These are phyloP conservation scores for Fomitopsis schrenkii DNA, from an alignment of 1,284 basidiomycete species.

Conservation along the genomic window DNA sequence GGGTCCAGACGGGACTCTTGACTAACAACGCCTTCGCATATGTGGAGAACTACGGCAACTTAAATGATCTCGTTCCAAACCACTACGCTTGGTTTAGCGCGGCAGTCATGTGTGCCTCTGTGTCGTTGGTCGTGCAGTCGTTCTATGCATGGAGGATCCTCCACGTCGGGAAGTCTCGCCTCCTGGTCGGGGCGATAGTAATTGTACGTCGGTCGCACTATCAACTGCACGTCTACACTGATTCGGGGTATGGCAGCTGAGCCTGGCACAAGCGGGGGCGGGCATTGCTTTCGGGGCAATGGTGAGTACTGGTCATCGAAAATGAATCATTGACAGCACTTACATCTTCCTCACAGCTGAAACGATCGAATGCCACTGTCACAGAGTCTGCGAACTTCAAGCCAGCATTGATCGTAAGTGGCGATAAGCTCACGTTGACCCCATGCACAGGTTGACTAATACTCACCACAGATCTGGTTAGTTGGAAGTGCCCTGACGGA, in stretches of 20 bases:
- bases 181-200: not conserved
- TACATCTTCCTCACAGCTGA: not conserved
- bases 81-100: conserved; percentile 9
- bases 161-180: not conserved
- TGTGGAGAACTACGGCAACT: conserved; percentile 2
- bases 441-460: not conserved
- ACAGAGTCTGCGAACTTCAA: not conserved
- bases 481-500: not conserved
- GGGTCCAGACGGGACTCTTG: conserved; percentile 4
- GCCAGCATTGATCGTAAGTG: not conserved
- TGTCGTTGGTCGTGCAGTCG: conserved; percentile 1
- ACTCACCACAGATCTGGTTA: not conserved
- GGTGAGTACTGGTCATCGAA: not conserved
- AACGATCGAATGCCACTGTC: not conserved
- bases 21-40: conserved; percentile 5
- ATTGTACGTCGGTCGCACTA: not conserved
- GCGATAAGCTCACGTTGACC: not conserved
- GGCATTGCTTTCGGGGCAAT: not conserved
- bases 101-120: conserved; percentile 3
- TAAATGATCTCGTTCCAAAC: not conserved
- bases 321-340: not conserved
- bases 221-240: not conserved
- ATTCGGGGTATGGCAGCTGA: not conserved
- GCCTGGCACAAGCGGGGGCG: not conserved
- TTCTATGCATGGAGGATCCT: conserved; percentile 4